Evolutionary conservation across 352 stramenopile genomes (phyloP), one percentile per base, ranked within the genome.

Genomic region (Blastocystis sp.): DNA sequence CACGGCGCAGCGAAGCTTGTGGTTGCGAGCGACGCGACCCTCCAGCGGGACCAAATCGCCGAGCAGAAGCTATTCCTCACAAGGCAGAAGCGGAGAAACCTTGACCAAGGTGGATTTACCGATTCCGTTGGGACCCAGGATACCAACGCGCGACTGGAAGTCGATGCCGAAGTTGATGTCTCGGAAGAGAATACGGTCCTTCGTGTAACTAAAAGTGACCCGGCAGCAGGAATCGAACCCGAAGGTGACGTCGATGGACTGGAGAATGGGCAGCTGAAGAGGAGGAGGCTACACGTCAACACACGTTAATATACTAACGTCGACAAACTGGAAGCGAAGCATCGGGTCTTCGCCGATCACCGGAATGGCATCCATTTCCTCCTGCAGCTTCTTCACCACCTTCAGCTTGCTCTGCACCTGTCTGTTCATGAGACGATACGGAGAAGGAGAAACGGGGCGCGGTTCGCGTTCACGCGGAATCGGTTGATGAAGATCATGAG

Each of bases 71-170:
- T 85, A 85, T 3, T 24, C 13, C 39, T 21, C 16, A 69, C 33
- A 65, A 16, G 21, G 45, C 21, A 2, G 13, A 77, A 21, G 2
- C 13, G 35, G 29, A 2, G 29, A 45, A n/a, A 89, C 67, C 78
- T 98, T 96, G 60, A 99, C 94, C 3, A 99, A 92, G 26, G 97
- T 99, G 66, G 92, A 96, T 92, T 99, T 99, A 39, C 97, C 97
- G 62, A 95, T 96, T 63, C 97, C 97, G 92, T 99, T 99, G 39
- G 95, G 94, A 33, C 97, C 97, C n/a, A 99, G 93, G 76, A 99
- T 96, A 33, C 96, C 97, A 41, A 99, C 97, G 71, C 98, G 96
- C 70, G 98, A 95, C 41, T 98, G 95, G 63, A 97, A 95, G 26
- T 97, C 94, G 67, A 99, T 95, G 71, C 96, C 94, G 63, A 99